phyloP scores from a whole-genome alignment of 257 asterid species.

The Solanum corneliomulleri region DNA sequence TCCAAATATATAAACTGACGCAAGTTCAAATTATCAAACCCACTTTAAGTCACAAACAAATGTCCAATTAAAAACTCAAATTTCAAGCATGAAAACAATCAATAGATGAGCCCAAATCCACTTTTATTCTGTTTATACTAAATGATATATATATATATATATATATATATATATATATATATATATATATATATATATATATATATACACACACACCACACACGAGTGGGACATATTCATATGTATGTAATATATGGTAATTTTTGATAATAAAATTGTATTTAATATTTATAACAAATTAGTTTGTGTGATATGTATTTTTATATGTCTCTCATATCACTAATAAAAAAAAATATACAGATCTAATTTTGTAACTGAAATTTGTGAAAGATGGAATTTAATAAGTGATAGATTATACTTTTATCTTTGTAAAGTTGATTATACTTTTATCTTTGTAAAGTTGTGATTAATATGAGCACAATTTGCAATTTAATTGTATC shows the following conservation, averaged over 20 bases:
- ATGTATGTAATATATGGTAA: too few species aligned
- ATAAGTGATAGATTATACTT: background rate
- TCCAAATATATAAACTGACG: background rate
- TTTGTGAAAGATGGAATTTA: background rate
- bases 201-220: too few species aligned
- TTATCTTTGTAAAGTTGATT: too few species aligned
- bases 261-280: accelerated
- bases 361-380: background rate
- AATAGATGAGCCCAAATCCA: background rate
- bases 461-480: background rate
- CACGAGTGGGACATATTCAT: background rate
- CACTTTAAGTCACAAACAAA: background rate
- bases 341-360: too few species aligned
- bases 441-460: too few species aligned
- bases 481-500: background rate
- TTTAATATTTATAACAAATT: too few species aligned
- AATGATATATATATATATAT: too few species aligned
- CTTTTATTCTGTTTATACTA: background rate
- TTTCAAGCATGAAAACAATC: background rate
- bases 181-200: too few species aligned
- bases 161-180: too few species aligned
- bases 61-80: background rate
- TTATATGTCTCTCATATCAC: background rate
- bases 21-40: background rate
- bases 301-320: too few species aligned